phyloP scores from a whole-genome alignment of 192 early-diverging fungal genomes.

The Linnemannia exigua region DNA sequence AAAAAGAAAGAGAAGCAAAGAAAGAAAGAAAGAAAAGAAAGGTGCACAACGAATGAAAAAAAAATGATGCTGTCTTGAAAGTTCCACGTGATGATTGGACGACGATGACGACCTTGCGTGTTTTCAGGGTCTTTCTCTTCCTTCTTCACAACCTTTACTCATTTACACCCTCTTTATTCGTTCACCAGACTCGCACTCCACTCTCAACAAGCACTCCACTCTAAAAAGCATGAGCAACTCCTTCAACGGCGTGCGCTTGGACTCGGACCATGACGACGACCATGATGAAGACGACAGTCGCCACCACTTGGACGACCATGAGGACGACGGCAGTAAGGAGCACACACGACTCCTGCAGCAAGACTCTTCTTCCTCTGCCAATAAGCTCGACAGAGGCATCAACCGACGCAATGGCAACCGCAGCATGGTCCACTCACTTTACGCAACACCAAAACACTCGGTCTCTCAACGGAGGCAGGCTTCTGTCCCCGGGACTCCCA shows the following conservation, averaged over 20 bases:
- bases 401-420: slow-evolving; percentile 22
- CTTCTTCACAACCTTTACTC: too few species aligned
- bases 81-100: too few species aligned
- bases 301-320: slow-evolving; percentile 19
- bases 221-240: slow-evolving; percentile 8
- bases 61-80: too few species aligned
- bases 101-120: too few species aligned
- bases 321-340: slow-evolving; percentile 37
- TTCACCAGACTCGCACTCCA: not conserved
- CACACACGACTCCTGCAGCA: slow-evolving; percentile 13
- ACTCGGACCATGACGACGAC: not conserved
- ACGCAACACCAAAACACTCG: slow-evolving; percentile 28
- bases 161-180: not conserved
- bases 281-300: not conserved
- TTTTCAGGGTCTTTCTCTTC: too few species aligned
- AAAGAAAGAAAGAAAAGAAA: too few species aligned
- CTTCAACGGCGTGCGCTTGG: slow-evolving; percentile 1
- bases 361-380: not conserved
- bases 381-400: not conserved
- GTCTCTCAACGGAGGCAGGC: slow-evolving; percentile 21
- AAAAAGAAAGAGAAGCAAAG: not conserved
- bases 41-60: too few species aligned
- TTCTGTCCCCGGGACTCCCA: slow-evolving; percentile 29
- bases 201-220: not conserved
- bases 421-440: slow-evolving; percentile 38